phyloP scores from a whole-genome alignment of 129 eudicot genomes.

The Helichrysum umbraculigerum region DNA sequence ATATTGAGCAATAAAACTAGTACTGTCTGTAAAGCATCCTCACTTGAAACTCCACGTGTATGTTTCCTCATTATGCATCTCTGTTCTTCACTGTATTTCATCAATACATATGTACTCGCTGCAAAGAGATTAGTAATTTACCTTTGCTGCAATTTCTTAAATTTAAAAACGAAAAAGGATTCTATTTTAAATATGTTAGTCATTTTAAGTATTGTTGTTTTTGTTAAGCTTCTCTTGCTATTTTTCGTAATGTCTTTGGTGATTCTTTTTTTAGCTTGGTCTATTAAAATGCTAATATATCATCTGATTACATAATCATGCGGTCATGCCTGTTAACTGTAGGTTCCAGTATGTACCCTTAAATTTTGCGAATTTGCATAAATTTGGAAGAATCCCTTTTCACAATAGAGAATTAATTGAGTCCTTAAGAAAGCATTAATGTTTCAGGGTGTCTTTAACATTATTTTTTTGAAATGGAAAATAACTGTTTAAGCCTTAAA shows the following conservation, averaged over 20 bases:
- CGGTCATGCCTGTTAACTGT: background rate
- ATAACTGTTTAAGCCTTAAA: constrained; percentile 2
- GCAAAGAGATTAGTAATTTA: no score
- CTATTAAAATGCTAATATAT: background rate
- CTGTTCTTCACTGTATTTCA: background rate
- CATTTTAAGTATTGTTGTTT: background rate
- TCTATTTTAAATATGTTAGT: background rate
- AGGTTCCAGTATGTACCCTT: background rate
- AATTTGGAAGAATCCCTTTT: background rate
- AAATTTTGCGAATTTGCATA: background rate
- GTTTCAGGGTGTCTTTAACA: background rate
- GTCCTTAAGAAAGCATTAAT: background rate
- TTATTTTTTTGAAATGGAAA: background rate
- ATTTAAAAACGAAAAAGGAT: background rate
- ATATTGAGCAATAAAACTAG: constrained; percentile 15
- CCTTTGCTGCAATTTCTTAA: background rate
- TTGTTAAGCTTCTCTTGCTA: background rate
- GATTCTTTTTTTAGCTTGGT: background rate
- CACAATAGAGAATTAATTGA: background rate
- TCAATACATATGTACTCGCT: background rate
- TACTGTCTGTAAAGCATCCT: constrained; percentile 13
- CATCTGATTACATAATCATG: background rate
- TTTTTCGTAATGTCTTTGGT: background rate
- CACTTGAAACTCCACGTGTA: constrained; percentile 28
- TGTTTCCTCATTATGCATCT: constrained; percentile 4